A percentile compares a stretch with the other conserved stretches of the same genome.
Conservation (phyloP, 2,329 filamentous ascomycete species). For the Aspergillus melleus region DNA sequence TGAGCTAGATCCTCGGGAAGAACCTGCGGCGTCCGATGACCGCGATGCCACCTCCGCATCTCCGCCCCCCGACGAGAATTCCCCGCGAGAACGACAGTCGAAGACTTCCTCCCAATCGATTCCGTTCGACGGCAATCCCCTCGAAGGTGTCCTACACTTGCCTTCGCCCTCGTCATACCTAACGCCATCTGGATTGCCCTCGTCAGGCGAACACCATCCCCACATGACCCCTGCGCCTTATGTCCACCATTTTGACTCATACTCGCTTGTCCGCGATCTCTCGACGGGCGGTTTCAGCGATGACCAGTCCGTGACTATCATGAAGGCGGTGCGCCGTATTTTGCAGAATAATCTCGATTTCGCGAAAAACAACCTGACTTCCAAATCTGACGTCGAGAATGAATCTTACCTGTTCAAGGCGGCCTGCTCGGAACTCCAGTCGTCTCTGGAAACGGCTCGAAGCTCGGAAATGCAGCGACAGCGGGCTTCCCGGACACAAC, state of each 20-base stretch:
- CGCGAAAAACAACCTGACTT: slow-evolving; percentile 77
- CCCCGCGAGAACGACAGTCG: slow-evolving; percentile 15
- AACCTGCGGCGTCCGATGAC: slow-evolving; percentile 17
- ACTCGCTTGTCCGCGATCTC: slow-evolving; percentile 80
- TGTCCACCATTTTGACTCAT: slow-evolving; percentile 96
- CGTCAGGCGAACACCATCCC: slow-evolving; percentile 54
- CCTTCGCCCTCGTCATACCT: slow-evolving; percentile 40
- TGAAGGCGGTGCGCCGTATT: slow-evolving; percentile 85
- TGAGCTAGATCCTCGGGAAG: slow-evolving; percentile 25
- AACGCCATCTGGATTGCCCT: slow-evolving; percentile 26
- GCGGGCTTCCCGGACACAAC: slow-evolving; percentile 75
- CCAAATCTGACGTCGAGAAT: slow-evolving; percentile 92
- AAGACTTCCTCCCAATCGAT: slow-evolving; percentile 9
- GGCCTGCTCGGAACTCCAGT: slow-evolving; percentile 86
- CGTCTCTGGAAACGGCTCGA: slow-evolving; percentile 78
- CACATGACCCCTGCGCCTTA: slow-evolving; percentile 72
- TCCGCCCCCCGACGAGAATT: neutral
- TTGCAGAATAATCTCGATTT: slow-evolving; percentile 77
- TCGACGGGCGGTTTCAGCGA: slow-evolving; percentile 68
- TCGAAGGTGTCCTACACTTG: slow-evolving; percentile 45
- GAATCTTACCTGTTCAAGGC: slow-evolving; percentile 92
- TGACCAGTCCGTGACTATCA: slow-evolving; percentile 76
- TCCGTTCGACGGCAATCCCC: slow-evolving; percentile 23
- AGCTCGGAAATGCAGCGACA: slow-evolving; percentile 76
- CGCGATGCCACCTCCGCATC: slow-evolving; percentile 12